phyloP scores from a whole-genome alignment of 805 yeast genomes.

The Candida schatavii region DNA sequence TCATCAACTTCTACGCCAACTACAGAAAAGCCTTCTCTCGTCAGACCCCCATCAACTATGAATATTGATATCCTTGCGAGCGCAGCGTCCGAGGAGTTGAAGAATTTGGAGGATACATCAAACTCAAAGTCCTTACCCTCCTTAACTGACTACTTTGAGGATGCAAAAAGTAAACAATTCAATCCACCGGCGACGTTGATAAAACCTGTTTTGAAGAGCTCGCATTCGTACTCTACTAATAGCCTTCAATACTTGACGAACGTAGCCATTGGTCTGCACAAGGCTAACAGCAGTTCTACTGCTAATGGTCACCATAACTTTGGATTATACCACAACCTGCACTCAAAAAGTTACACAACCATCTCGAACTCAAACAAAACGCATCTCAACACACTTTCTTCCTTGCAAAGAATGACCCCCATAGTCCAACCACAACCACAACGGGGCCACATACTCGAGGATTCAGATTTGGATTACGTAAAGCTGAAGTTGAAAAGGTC shows the following conservation, averaged over 20 bases:
- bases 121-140: conserved; percentile 54
- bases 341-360: conserved; percentile 14
- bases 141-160: conserved; percentile 45
- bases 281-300: conserved; percentile 7
- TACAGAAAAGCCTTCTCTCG: background rate
- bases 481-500: conserved; percentile 44
- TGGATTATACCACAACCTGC: background rate
- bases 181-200: background rate
- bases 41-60: conserved; percentile 13
- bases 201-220: conserved; percentile 1
- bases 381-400: conserved; percentile 36
- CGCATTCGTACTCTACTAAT: conserved; percentile 12
- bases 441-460: conserved; percentile 25
- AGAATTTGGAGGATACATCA: conserved; percentile 30
- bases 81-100: conserved; percentile 55
- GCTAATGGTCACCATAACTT: background rate
- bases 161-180: conserved; percentile 4
- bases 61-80: conserved; percentile 52
- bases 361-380: conserved; percentile 13
- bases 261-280: conserved; percentile 16
- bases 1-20: background rate
- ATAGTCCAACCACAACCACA: conserved; percentile 24
- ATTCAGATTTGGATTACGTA: conserved; percentile 47
- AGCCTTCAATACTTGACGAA: conserved; percentile 24
- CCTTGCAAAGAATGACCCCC: conserved; percentile 66